Conservation (phyloP, 2,329 filamentous ascomycete genomes). For the Cercospora sp. region DNA sequence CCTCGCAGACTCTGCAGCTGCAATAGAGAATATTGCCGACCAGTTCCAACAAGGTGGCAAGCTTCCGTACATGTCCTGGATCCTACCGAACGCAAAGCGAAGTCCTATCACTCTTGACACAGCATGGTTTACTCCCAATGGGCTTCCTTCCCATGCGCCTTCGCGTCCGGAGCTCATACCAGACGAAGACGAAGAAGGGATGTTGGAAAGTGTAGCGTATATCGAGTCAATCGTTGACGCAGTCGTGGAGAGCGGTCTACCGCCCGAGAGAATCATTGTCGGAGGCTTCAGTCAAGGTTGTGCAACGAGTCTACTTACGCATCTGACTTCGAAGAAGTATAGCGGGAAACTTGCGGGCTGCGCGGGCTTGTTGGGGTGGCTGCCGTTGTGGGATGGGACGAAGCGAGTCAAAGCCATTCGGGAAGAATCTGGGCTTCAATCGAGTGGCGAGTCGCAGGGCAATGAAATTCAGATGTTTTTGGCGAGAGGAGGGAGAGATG, state of each 20-base stretch:
- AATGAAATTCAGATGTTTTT: conserved; percentile 41
- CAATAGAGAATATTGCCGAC: conserved; percentile 45
- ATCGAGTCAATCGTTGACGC: conserved; percentile 47
- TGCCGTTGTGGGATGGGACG: conserved; percentile 42
- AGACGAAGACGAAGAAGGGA: conserved; percentile 50
- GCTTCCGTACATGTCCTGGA: conserved; percentile 49
- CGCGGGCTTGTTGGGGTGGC: conserved; percentile 47
- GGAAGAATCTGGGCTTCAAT: not conserved
- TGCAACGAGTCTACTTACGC: conserved; percentile 48
- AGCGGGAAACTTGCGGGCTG: conserved; percentile 44
- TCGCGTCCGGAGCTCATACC: conserved; percentile 47
- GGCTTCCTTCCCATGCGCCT: conserved; percentile 40
- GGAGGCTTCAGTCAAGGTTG: conserved; percentile 53
- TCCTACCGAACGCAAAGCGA: conserved; percentile 50
- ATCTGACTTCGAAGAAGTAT: conserved; percentile 43
- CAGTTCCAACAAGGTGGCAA: conserved; percentile 51
- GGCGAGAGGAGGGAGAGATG: conserved; percentile 49
- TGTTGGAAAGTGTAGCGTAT: conserved; percentile 44
- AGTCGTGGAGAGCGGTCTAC: conserved; percentile 44
- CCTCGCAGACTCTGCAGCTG: conserved; percentile 48
- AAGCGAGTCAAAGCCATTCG: not conserved
- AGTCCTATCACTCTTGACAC: conserved; percentile 47
- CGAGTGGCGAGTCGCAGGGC: not conserved
- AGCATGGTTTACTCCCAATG: conserved; percentile 49
- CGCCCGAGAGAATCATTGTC: conserved; percentile 46